These are phyloP conservation scores for Psilocybe azurescens DNA, from an alignment of 768 basidiomycete genomes.

Conservation along the genomic window DNA sequence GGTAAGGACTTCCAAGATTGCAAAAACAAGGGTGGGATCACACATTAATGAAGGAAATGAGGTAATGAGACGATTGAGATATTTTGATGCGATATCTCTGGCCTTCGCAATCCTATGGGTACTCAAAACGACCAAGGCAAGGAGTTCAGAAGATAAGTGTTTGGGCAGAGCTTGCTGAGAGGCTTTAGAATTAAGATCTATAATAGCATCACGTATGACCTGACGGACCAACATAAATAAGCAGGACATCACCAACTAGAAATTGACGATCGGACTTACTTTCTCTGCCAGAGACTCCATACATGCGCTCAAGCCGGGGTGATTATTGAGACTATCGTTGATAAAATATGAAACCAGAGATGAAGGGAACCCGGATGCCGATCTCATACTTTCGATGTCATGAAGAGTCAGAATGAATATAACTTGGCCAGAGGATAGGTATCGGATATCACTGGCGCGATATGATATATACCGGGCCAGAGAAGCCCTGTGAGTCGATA, in stretches of 20 bases:
- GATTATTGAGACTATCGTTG: conserved; percentile 83
- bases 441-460: conserved; percentile 70
- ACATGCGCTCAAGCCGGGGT: conserved; percentile 66
- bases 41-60: conserved; percentile 97
- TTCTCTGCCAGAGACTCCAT: conserved; percentile 91
- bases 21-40: conserved; percentile 83
- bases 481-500: conserved; percentile 66
- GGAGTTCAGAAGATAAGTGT: conserved; percentile 73
- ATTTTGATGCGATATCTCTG: conserved; percentile 82
- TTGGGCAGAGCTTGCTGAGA: conserved; percentile 79
- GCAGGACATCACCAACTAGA: not conserved
- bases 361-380: conserved; percentile 78
- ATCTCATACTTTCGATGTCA: conserved; percentile 88
- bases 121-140: conserved; percentile 73
- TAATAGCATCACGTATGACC: conserved; percentile 81
- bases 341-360: conserved; percentile 87
- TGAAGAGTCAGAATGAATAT: conserved; percentile 87
- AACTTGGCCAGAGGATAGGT: conserved; percentile 80
- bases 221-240: conserved; percentile 31
- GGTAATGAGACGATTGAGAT: conserved; percentile 82
- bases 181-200: conserved; percentile 74
- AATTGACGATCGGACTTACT: conserved; percentile 42
- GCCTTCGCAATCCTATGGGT: conserved; percentile 86
- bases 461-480: conserved; percentile 72
- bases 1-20: conserved; percentile 91